phyloP scores from a whole-genome alignment of 2,329 filamentous ascomycete species.

The Aureobasidium sp. region DNA sequence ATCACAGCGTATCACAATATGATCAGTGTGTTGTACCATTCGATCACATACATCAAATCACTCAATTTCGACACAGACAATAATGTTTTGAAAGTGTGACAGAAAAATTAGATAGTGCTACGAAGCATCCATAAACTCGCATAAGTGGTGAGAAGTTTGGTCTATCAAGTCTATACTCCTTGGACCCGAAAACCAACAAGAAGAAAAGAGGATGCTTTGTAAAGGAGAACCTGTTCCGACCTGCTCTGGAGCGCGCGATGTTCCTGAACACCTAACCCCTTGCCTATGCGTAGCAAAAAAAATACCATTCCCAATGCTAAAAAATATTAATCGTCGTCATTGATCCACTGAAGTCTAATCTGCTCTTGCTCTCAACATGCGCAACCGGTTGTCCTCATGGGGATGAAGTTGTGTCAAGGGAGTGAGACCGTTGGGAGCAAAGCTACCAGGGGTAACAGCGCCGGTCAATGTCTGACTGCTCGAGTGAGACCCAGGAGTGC shows the following conservation, averaged over 20 bases:
- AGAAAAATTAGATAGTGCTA: not conserved
- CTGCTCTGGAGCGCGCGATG: not conserved
- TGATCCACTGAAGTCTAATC: not conserved
- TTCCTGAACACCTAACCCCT: not conserved
- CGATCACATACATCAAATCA: too few relatives aligned
- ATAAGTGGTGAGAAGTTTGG: not conserved
- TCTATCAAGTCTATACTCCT: conserved; percentile 1
- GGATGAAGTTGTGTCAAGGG: conserved; percentile 3
- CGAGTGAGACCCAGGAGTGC: conserved; percentile 22
- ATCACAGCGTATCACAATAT: too few relatives aligned
- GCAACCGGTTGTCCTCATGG: conserved; percentile 7
- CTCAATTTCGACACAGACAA: too few relatives aligned
- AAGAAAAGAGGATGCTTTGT: not conserved
- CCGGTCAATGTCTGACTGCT: conserved; percentile 4
- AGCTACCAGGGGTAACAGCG: not conserved
- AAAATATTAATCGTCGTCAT: not conserved
- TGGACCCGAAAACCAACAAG: not conserved
- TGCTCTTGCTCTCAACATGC: conserved; percentile 4
- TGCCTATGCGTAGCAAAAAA: not conserved
- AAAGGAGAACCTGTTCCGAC: not conserved
- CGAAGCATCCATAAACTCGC: not conserved
- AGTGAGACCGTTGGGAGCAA: not conserved
- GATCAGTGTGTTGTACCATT: too few relatives aligned
- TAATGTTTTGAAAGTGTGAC: not conserved
- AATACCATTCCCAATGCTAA: conserved; percentile 3